These are phyloP conservation scores for Aspergillus campestris DNA, from an alignment of 495 filamentous ascomycete genomes.

Conservation along the genomic window DNA sequence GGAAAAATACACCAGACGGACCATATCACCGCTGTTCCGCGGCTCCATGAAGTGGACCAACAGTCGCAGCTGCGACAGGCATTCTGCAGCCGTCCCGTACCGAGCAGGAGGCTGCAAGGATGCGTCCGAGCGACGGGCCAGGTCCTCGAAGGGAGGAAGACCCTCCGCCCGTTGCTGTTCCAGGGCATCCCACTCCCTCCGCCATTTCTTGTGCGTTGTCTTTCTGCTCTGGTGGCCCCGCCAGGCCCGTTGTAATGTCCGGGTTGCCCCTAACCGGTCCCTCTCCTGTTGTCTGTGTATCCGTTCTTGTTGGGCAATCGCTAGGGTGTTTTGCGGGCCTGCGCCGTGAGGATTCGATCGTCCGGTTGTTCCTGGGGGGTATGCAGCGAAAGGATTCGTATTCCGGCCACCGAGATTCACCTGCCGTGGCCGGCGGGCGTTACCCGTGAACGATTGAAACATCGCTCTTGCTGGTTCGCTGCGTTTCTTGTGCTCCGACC, in stretches of 20 bases:
- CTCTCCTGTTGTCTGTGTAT: slow-evolving; percentile 72
- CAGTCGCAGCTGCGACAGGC: slow-evolving; percentile 37
- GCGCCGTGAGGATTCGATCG: slow-evolving; percentile 34
- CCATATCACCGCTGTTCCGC: slow-evolving; percentile 27
- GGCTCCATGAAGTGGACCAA: slow-evolving; percentile 43
- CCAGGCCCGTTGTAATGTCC: slow-evolving; percentile 73
- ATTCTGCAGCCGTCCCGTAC: slow-evolving; percentile 43
- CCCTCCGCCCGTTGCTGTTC: slow-evolving; percentile 18
- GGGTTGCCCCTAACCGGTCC: slow-evolving; percentile 65
- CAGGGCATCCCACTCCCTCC: slow-evolving; percentile 58
- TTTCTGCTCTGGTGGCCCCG: slow-evolving; percentile 63
- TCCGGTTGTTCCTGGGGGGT: slow-evolving; percentile 16
- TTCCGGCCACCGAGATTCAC: slow-evolving; percentile 90
- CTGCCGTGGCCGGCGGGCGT: slow-evolving; percentile 73
- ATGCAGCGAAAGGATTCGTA: slow-evolving; percentile 63
- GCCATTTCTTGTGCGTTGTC: slow-evolving; percentile 46
- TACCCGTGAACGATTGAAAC: slow-evolving; percentile 88
- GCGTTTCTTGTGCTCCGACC: neutral
- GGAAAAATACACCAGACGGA: slow-evolving; percentile 38
- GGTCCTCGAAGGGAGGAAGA: slow-evolving; percentile 10
- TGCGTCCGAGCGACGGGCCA: slow-evolving; percentile 7
- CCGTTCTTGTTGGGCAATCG: slow-evolving; percentile 79
- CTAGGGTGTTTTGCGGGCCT: slow-evolving; percentile 67
- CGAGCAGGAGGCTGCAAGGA: slow-evolving; percentile 15
- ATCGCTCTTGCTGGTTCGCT: slow-evolving; percentile 39